Percentiles rank a stretch among this genome's conserved stretches.
Evolutionary conservation across 1,284 basidiomycete genomes (phyloP).

Genomic region (Termitomyces sp.): DNA sequence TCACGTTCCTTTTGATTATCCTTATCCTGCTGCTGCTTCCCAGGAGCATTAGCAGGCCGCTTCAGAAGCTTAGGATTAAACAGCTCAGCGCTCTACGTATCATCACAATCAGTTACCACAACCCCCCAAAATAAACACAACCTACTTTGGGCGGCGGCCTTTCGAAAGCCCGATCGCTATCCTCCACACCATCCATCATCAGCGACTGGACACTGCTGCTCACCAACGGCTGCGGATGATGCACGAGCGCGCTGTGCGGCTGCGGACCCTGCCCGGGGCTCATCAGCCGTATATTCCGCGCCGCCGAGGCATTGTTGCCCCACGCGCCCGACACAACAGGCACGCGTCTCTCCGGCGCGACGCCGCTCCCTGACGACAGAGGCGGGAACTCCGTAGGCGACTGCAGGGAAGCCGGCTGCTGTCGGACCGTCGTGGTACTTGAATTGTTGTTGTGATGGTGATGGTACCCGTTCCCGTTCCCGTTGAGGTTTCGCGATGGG

Average conservation of each 20-base stretch:
- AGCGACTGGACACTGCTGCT: constrained; percentile 1
- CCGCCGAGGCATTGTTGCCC: constrained; percentile 49
- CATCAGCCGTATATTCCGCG: constrained; percentile 49
- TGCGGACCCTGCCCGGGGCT: constrained; percentile 18
- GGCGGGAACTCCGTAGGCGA: constrained; percentile 66
- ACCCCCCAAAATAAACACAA: background rate
- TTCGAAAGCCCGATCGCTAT: constrained; percentile 45
- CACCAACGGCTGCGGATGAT: constrained; percentile 22
- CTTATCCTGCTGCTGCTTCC: constrained; percentile 16
- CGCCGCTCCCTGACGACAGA: constrained; percentile 36
- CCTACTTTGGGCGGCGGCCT: constrained; percentile 42
- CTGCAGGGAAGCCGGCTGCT: constrained; percentile 42
- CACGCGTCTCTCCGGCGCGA: constrained; percentile 39
- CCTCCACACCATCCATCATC: constrained; percentile 29
- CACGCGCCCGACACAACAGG: constrained; percentile 58
- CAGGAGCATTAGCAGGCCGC: constrained; percentile 15
- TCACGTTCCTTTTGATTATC: constrained; percentile 14
- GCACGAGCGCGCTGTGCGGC: constrained; percentile 28
- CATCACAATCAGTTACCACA: background rate
- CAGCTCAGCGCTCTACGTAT: constrained; percentile 36
- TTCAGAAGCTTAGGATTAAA: constrained; percentile 45
- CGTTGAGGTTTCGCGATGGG: constrained; percentile 27
- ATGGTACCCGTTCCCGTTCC: constrained; percentile 24
- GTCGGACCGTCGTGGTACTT: constrained; percentile 19
- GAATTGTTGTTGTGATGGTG: constrained; percentile 6